Evolutionary conservation across 257 asterid genomes (phyloP).

Genomic region (Penstemon eatonii): DNA sequence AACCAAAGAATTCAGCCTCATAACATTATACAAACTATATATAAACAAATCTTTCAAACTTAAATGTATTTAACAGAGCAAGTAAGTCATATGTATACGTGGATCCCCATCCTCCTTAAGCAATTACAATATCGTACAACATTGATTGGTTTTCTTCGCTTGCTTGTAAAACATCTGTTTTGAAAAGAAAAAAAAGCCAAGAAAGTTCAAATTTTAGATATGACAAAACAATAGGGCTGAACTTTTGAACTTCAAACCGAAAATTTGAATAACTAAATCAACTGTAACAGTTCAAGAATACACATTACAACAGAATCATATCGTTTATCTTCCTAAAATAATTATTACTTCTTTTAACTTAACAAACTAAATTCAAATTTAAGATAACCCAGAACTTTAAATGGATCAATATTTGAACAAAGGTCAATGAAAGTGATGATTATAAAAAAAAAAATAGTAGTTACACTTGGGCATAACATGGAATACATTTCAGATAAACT

Average conservation of each 20-base stretch:
- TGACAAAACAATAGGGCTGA: neutral
- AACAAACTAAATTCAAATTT: neutral
- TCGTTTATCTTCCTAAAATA: neutral
- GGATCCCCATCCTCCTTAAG: conserved; percentile 21
- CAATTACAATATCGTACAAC: conserved; percentile 74
- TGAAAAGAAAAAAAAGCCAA: conserved; percentile 18
- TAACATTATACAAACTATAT: conserved; percentile 26
- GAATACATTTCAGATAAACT: neutral
- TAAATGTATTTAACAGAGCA: conserved; percentile 25
- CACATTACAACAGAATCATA: too few species aligned
- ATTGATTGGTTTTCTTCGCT: conserved; percentile 86
- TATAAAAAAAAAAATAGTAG: neutral
- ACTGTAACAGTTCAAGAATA: neutral
- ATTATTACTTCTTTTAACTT: neutral
- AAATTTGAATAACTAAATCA: neutral
- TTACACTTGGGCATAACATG: neutral
- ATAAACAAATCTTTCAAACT: conserved; percentile 36
- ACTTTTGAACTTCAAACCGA: neutral
- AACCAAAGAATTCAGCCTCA: conserved; percentile 26
- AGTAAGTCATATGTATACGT: conserved; percentile 3
- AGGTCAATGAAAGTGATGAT: conserved; percentile 27
- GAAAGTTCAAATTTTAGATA: conserved; percentile 9
- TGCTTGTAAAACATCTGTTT: conserved; percentile 89
- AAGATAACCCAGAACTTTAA: neutral
- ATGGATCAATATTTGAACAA: neutral